These are phyloP conservation scores for Dichotomopilus funicola DNA, from an alignment of 2,329 filamentous ascomycete genomes.

Conservation along the genomic window DNA sequence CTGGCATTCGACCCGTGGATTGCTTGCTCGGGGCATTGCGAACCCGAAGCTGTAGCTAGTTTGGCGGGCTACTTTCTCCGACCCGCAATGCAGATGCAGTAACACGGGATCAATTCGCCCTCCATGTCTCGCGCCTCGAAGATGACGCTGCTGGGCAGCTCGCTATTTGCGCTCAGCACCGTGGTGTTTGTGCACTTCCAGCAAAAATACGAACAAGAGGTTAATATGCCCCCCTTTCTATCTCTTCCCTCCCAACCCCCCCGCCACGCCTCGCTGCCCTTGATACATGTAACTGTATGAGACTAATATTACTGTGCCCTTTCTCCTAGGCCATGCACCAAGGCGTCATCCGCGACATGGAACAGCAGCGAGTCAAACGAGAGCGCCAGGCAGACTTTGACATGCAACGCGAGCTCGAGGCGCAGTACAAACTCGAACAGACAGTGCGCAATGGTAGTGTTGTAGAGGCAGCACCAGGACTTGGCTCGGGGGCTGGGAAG, in stretches of 20 bases:
- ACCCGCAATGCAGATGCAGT: background rate
- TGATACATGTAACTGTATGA: too few relatives aligned
- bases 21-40: too few relatives aligned
- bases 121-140: constrained; percentile 88
- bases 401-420: constrained; percentile 76
- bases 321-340: constrained; percentile 77
- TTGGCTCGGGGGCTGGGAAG: background rate
- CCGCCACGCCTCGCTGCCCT: too few relatives aligned
- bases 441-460: constrained; percentile 52
- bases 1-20: too few relatives aligned
- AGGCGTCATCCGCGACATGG: constrained; percentile 89
- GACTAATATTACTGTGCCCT: too few relatives aligned
- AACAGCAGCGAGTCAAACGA: constrained; percentile 82
- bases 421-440: constrained; percentile 86
- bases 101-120: background rate
- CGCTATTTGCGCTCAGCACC: constrained; percentile 67
- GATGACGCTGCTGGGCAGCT: constrained; percentile 72
- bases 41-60: too few relatives aligned
- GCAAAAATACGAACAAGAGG: constrained; percentile 75
- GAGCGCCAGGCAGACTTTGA: constrained; percentile 94
- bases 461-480: background rate
- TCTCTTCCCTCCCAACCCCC: background rate
- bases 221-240: constrained; percentile 38
- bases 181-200: constrained; percentile 84
- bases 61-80: too few relatives aligned